These are phyloP conservation scores for Kodamaea derodonti DNA, from an alignment of 1,139 yeast species.

Conservation along the genomic window DNA sequence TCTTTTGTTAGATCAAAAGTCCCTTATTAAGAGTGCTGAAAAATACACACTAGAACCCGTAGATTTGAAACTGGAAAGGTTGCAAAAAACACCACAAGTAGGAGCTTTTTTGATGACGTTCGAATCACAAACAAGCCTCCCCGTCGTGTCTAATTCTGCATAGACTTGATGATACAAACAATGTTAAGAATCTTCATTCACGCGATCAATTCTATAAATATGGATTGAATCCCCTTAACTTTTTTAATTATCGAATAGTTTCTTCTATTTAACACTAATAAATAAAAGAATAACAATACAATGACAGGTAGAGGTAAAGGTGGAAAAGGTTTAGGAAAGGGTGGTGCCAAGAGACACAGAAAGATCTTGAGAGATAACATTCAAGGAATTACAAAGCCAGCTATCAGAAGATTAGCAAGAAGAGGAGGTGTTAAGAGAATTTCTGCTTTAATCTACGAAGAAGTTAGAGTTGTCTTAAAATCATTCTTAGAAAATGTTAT, in stretches of 20 bases:
- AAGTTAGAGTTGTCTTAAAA: slow-evolving; percentile 95
- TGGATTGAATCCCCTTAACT: not conserved
- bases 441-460: slow-evolving; percentile 97
- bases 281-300: slow-evolving; percentile 16
- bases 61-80: slow-evolving; percentile 1
- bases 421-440: slow-evolving; percentile 99
- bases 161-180: no score
- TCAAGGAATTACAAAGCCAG: slow-evolving; percentile 99
- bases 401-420: slow-evolving; percentile 99
- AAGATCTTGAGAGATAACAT: slow-evolving; percentile 99
- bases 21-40: slow-evolving; percentile 1
- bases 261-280: slow-evolving; percentile 1
- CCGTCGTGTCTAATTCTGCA: no score
- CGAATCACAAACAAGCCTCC: no score
- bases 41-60: slow-evolving; percentile 6
- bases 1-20: slow-evolving; percentile 3
- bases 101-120: no score
- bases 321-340: slow-evolving; percentile 98
- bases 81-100: not conserved
- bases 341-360: slow-evolving; percentile 99
- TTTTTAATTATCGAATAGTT: slow-evolving; percentile 2
- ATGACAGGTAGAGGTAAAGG: slow-evolving; percentile 99
- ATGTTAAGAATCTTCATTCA: no score
- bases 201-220: not conserved
- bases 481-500: slow-evolving; percentile 95